These are phyloP conservation scores for Populus ilicifolia DNA, from an alignment of 345 rosid species.

Conservation along the genomic window DNA sequence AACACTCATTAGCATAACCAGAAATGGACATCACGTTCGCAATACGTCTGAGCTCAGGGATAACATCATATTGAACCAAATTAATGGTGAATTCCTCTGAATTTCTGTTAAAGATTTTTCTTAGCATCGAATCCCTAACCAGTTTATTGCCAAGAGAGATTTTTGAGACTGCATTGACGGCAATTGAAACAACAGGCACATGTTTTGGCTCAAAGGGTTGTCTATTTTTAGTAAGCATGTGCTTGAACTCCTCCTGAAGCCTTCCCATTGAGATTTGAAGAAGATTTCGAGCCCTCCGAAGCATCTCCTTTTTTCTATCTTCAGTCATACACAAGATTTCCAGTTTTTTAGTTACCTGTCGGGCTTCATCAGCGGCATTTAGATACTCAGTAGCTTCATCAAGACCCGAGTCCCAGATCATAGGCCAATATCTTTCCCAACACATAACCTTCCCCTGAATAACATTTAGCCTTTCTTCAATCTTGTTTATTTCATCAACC, in stretches of 20 bases:
- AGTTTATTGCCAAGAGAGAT: slow-evolving; percentile 60
- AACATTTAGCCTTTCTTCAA: slow-evolving; percentile 42
- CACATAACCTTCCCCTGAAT: slow-evolving; percentile 62
- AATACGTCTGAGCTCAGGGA: slow-evolving; percentile 66
- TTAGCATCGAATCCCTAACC: slow-evolving; percentile 42
- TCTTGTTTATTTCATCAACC: slow-evolving; percentile 34
- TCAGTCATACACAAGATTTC: slow-evolving; percentile 32
- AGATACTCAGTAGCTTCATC: slow-evolving; percentile 51
- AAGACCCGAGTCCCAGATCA: slow-evolving; percentile 70
- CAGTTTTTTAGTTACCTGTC: slow-evolving; percentile 48
- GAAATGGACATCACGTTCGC: slow-evolving; percentile 62
- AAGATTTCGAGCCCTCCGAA: slow-evolving; percentile 64
- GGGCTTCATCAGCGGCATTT: slow-evolving; percentile 55
- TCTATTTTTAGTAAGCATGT: slow-evolving; percentile 61
- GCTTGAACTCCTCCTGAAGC: slow-evolving; percentile 79
- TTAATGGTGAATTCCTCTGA: slow-evolving; percentile 54
- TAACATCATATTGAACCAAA: slow-evolving; percentile 58
- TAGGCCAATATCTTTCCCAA: slow-evolving; percentile 62
- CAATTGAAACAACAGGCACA: slow-evolving; percentile 59
- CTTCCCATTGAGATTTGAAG: slow-evolving; percentile 81
- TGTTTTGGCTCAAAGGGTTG: slow-evolving; percentile 66
- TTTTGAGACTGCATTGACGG: slow-evolving; percentile 50
- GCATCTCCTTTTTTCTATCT: slow-evolving; percentile 32
- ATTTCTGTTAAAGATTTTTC: slow-evolving; percentile 52
- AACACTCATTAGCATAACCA: slow-evolving; percentile 67